A percentile compares a stretch with the other conserved stretches of the same genome.
Evolutionary conservation across 805 yeast genomes (phyloP).

Genomic region (Barnettozyma vustinii): DNA sequence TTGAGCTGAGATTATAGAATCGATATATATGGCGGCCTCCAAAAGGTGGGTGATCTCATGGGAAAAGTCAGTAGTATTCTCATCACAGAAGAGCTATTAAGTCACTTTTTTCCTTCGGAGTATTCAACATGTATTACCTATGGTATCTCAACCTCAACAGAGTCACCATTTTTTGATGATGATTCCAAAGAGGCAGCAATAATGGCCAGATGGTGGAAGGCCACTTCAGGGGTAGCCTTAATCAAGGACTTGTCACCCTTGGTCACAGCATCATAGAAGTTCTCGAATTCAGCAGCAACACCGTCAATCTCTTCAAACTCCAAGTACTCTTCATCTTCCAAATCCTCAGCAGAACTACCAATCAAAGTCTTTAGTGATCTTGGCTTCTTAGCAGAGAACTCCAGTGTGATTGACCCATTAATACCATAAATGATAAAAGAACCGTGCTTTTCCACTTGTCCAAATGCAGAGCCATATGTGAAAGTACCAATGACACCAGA

Average conservation of each 20-base stretch:
- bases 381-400: conserved; percentile 45
- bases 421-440: conserved; percentile 71
- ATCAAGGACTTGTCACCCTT: conserved; percentile 55
- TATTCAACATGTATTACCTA: not conserved
- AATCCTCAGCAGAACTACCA: conserved; percentile 23
- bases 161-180: conserved; percentile 46
- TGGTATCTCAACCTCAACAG: conserved; percentile 39
- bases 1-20: too few species aligned
- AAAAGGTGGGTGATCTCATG: too few species aligned
- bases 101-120: too few species aligned
- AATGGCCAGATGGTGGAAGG: conserved; percentile 90
- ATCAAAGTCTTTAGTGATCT: conserved; percentile 31
- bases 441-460: conserved; percentile 68
- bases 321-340: conserved; percentile 20
- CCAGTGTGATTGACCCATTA: conserved; percentile 67
- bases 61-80: not conserved
- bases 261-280: conserved; percentile 54
- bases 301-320: conserved; percentile 45
- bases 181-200: conserved; percentile 82
- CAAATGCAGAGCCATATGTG: conserved; percentile 41
- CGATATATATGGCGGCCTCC: too few species aligned
- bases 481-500: conserved; percentile 57
- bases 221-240: conserved; percentile 61
- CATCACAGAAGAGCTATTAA: not conserved
- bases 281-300: conserved; percentile 46